A percentile compares a stretch with the other conserved stretches of the same genome.
These are phyloP conservation scores for Trichosporon faecale DNA, from an alignment of 1,284 basidiomycete genomes.

Conservation along the genomic window DNA sequence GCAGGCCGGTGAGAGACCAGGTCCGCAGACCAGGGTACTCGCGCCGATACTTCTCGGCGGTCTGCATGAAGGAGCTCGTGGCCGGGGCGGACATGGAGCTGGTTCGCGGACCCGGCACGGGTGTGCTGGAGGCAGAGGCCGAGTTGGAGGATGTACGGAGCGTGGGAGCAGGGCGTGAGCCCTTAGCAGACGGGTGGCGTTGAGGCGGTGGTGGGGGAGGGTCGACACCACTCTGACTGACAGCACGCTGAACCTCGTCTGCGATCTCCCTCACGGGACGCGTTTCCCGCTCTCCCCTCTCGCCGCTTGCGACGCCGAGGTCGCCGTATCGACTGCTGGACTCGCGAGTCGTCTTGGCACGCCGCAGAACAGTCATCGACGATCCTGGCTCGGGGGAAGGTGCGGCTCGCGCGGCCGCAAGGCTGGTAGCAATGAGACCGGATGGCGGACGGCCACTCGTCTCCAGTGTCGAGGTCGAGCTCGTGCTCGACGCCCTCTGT, in stretches of 20 bases:
- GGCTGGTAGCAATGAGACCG: slow-evolving; percentile 23
- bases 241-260: slow-evolving; percentile 20
- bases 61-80: slow-evolving; percentile 6
- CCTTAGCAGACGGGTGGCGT: slow-evolving; percentile 1
- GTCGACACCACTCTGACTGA: slow-evolving; percentile 21
- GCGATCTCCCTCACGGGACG: slow-evolving; percentile 15
- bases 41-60: slow-evolving; percentile 15
- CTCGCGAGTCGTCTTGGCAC: not conserved
- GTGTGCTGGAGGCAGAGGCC: not conserved
- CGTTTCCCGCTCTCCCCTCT: not conserved
- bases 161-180: not conserved
- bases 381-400: slow-evolving; percentile 9
- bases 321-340: slow-evolving; percentile 1
- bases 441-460: slow-evolving; percentile 22
- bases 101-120: not conserved
- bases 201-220: slow-evolving; percentile 20
- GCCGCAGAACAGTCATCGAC: slow-evolving; percentile 23
- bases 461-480: slow-evolving; percentile 20
- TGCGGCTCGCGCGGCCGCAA: slow-evolving; percentile 22
- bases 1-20: slow-evolving; percentile 14
- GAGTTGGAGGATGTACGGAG: not conserved
- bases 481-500: not conserved
- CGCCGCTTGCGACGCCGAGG: not conserved
- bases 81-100: not conserved
- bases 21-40: slow-evolving; percentile 19